Percentiles rank a stretch among this genome's conserved stretches.
Conservation (phyloP, 192 early-diverging fungal genomes). For the Rhizophagus prolifer region DNA sequence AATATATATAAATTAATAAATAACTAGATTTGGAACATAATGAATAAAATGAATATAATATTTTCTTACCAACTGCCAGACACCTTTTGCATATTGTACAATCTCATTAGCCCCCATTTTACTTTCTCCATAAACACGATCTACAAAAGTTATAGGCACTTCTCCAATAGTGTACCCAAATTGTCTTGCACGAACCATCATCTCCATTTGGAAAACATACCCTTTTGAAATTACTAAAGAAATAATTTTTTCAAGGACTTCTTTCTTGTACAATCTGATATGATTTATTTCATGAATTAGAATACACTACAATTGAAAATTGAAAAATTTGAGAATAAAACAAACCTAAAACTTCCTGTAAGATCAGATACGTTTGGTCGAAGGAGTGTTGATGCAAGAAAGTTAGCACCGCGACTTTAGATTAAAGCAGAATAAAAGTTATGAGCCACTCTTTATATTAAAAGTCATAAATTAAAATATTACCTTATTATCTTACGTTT, state of each 20-base stretch:
- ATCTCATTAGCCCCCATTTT: slow-evolving; percentile 97
- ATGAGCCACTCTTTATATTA: not conserved
- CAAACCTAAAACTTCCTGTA: slow-evolving; percentile 88
- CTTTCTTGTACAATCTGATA: slow-evolving; percentile 85
- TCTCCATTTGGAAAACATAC: slow-evolving; percentile 99
- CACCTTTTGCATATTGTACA: slow-evolving; percentile 87
- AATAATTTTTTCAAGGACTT: slow-evolving; percentile 84
- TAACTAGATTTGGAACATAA: not conserved
- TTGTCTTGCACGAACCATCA: slow-evolving; percentile 97
- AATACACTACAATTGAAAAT: not conserved
- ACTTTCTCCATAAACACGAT: slow-evolving; percentile 94
- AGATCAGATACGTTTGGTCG: slow-evolving; percentile 91
- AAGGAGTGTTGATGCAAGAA: slow-evolving; percentile 82
- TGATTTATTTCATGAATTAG: not conserved
- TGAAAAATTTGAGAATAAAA: not conserved
- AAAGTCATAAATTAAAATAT: not conserved
- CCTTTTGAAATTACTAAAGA: slow-evolving; percentile 89
- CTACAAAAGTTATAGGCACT: slow-evolving; percentile 97
- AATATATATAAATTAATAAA: not conserved
- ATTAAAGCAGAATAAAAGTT: not conserved
- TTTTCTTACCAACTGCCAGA: slow-evolving; percentile 62
- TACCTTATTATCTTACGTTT: slow-evolving; percentile 90
- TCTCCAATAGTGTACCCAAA: slow-evolving; percentile 86
- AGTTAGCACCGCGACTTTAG: slow-evolving; percentile 91
- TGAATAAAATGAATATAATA: not conserved